Evolutionary conservation across 805 yeast genomes (phyloP), one percentile per base, ranked within the genome.

Genomic region (Priceomyces melissophilus): DNA sequence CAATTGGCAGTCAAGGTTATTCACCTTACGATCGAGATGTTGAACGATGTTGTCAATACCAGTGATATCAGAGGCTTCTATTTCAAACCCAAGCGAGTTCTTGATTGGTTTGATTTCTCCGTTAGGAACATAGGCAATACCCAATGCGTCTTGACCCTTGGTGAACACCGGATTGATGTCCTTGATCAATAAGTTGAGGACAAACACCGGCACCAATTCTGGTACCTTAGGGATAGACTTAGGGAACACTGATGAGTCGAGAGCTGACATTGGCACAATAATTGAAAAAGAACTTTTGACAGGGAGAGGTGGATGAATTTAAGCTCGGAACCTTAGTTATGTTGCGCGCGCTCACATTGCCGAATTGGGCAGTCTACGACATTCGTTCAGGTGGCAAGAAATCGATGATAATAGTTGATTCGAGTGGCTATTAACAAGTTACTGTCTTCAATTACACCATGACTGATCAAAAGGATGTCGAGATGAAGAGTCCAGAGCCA

Each of bases 21-120:
- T 41, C 17, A 54, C 45, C 4, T 50, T 50, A 3, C 58, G 50
- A 11, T 53, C 54, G n/a, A 61, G 51, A 29, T 57, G 54, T 23
- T 57, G 50, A 14, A 66, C 64, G 50, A 80, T 61, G 39, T 76
- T 76, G 47, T 80, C 86, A 44, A 58, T 58, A 4, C 85, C 84
- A 12, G 36, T 32, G 15, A 64, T 41, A 5, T 46, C 52, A 4
- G 31, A 23, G 30, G 53, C 58, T 8, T 64, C 66, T 34, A 65
- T 55, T 43, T 63, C 62, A 14, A 57, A 53, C 6, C 67, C 67
- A 15, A 58, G 54, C 10, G 54, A 49, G 45, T 66, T 66, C 7
- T 50, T 44, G 31, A 66, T 55, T 11, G 69, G 54, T 23, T 48
- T 49, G 45, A 65, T 51, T 30, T 53, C 52, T 15, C 72, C 71